Evolutionary conservation across 2,329 filamentous ascomycete species (phyloP), one percentile per base, ranked within the genome.

Genomic region (Chalaropsis ovoidea): DNA sequence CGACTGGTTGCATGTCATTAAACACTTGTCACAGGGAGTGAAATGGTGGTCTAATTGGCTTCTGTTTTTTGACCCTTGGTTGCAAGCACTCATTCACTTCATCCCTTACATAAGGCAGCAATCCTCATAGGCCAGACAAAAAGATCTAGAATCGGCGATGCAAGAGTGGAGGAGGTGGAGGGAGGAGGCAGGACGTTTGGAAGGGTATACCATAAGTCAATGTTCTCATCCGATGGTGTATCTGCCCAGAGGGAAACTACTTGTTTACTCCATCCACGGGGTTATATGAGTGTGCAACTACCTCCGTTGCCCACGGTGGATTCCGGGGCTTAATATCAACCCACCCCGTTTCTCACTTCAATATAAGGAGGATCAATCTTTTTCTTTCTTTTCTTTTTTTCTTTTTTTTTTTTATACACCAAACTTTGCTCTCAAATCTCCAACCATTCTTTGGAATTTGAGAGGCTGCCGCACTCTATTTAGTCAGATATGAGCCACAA

Each of bases 391-490:
- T 15, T 52, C 47, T 27, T 24, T 24, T 17, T 52, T 15, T 24
- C 24, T 24, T 15, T 24, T 24, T 52, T 24, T 52, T 27, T 27
- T 52, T 24, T 6, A 13, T 24, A 7, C 47, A 19, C 54, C 17
- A n/a, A 17, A 17, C 24, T 58, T 39, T 58, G 15, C 8, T 19
- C n/a, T 47, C 15, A 10, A 10, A 11, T 8, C 3, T 17, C 54
- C 54, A 39, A 39, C 54, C 54, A 58, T 31, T 8, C 54, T 39
- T 4, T n/a, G 54, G 27, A 58, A 58, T 58, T 39, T 58, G 24
- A 39, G 54, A 7, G 31, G 15, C 31, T 58, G 17, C 31, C 1
- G 54, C 31, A 58, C 39, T 13, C 17, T 10, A 13, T 13, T 10
- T 10, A 13, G 24, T n/a, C 24, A 58, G 15, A 39, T n/a, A 58